These are phyloP conservation scores for Neonectria neomacrospora DNA, from an alignment of 2,329 filamentous ascomycete species.

Conservation along the genomic window DNA sequence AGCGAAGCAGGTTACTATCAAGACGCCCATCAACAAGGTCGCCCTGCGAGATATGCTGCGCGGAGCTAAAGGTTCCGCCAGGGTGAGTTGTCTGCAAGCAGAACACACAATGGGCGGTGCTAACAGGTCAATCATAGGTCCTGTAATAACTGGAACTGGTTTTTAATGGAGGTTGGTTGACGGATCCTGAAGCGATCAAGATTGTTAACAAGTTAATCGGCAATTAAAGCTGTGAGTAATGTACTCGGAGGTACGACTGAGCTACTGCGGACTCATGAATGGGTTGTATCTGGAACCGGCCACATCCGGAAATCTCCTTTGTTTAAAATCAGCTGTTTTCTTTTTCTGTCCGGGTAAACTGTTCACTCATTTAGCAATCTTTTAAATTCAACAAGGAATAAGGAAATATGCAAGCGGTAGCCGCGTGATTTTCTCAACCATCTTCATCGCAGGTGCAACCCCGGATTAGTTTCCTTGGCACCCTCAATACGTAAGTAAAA, in stretches of 20 bases:
- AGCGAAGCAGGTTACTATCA: not conserved
- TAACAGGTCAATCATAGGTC: not conserved
- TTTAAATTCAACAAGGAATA: no score
- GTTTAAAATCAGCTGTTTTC: not conserved
- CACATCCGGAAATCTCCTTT: constrained; percentile 14
- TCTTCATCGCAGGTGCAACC: no score
- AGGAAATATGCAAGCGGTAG: no score
- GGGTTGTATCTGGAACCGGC: constrained; percentile 1
- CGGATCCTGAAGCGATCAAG: not conserved
- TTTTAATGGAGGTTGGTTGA: not conserved
- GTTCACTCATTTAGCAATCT: no score
- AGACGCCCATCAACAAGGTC: constrained; percentile 10
- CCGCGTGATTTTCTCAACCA: no score
- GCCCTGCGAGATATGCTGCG: constrained; percentile 24
- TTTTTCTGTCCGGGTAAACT: no score
- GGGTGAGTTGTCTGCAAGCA: constrained; percentile 1
- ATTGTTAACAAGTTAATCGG: not conserved
- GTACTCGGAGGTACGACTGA: not conserved
- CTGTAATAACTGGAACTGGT: not conserved
- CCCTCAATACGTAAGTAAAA: no score
- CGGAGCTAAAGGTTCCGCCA: constrained; percentile 8
- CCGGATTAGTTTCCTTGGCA: no score
- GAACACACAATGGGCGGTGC: not conserved
- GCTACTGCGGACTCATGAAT: not conserved
- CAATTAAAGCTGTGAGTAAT: no score